Conservation (phyloP, 768 basidiomycete species). For the Suillus luteus region DNA sequence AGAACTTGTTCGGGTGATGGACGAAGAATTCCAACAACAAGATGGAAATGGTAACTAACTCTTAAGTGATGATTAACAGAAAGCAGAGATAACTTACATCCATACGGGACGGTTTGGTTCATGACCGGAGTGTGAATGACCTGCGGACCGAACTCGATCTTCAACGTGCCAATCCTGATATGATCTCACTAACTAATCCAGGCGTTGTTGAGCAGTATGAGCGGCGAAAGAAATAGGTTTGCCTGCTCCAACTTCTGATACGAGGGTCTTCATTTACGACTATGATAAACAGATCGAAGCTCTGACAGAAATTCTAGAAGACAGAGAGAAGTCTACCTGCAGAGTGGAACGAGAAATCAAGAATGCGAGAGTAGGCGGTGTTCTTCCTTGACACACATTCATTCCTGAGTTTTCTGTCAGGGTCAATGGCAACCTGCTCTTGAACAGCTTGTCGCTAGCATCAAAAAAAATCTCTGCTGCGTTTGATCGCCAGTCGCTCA, state of each 20-base stretch:
- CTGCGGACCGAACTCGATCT: conserved; percentile 62
- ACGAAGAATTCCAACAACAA: conserved; percentile 50
- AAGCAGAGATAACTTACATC: conserved; percentile 14
- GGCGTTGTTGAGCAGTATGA: conserved; percentile 82
- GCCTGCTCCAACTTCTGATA: conserved; percentile 24
- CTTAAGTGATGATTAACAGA: conserved; percentile 4
- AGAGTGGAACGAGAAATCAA: conserved; percentile 64
- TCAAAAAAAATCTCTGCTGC: conserved; percentile 84
- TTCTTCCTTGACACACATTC: conserved; percentile 10
- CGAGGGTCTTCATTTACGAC: conserved; percentile 8
- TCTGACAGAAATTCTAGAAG: conserved; percentile 53
- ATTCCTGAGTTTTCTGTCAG: conserved; percentile 39
- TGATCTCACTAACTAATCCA: conserved; percentile 72
- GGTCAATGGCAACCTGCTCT: conserved; percentile 88
- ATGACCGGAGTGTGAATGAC: conserved; percentile 55
- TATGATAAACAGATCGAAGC: conserved; percentile 58
- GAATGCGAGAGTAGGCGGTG: conserved; percentile 53
- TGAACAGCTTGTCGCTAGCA: conserved; percentile 69
- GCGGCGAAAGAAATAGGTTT: conserved; percentile 70
- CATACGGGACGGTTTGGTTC: conserved; percentile 44
- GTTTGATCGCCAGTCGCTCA: conserved; percentile 74
- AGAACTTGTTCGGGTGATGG: conserved; percentile 34
- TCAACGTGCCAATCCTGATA: conserved; percentile 65
- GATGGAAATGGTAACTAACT: conserved; percentile 45
- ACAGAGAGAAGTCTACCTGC: conserved; percentile 49